A percentile compares a stretch with the other conserved stretches of the same genome.
Evolutionary conservation across 148 eudicot species (phyloP).

Genomic region (Euryodendron excelsum): DNA sequence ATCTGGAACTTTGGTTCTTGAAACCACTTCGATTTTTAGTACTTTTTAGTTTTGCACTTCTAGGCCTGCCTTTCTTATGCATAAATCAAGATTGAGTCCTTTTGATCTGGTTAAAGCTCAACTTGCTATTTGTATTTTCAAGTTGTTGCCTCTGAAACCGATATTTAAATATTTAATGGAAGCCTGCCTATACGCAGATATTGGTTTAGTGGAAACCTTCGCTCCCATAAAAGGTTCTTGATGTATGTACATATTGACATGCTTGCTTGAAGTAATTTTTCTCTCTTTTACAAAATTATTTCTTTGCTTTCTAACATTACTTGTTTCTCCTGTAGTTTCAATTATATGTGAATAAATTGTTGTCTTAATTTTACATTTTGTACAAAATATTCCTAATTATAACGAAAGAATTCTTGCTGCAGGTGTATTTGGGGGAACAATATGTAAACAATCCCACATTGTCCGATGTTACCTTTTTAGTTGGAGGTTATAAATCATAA

Average conservation of each 20-base stretch:
- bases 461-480: slow-evolving; percentile 80
- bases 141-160: neutral
- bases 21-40: too few species aligned
- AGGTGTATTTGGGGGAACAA: slow-evolving; percentile 94
- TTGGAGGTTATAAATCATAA: slow-evolving; percentile 58
- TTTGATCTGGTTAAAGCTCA: neutral
- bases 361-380: neutral
- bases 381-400: neutral
- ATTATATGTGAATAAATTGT: neutral
- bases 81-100: neutral
- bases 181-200: neutral
- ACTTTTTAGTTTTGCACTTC: neutral
- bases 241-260: neutral
- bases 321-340: neutral
- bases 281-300: neutral
- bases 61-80: neutral
- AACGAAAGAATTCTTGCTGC: slow-evolving; percentile 23
- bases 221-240: neutral
- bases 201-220: neutral
- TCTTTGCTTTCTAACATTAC: neutral
- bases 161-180: neutral
- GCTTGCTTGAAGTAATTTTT: too few species aligned
- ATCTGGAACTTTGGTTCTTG: too few species aligned
- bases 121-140: neutral
- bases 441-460: slow-evolving; percentile 78